Base-by-base conservation (phyloP, 2,329 filamentous ascomycete genomes). In the Trichophyton mentagrophytes region DNA sequence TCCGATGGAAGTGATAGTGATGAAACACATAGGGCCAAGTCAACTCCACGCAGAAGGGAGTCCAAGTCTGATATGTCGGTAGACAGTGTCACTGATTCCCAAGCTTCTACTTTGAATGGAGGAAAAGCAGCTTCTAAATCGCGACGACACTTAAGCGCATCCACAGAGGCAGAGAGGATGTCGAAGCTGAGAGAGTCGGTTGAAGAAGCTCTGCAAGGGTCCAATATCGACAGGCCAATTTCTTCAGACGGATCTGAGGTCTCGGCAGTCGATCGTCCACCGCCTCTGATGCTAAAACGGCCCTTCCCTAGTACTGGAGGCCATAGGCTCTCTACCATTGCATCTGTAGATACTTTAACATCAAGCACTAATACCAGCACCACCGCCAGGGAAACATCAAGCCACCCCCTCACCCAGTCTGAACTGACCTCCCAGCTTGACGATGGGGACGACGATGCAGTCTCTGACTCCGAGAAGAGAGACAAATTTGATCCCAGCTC, bases 321-420 rank as follows among this genome's bases (percentile, higher is more conserved):
- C 51, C 74, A 81, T 65, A 74, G 76, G 62, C 73, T 85, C 1
- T 83, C 82, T 6, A 84, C 82, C 0, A 84, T 84, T 62, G 79
- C 76, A 6, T 84, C 82, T 3, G 77, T 79, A 11, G 80, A 84
- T 49, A 81, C 80, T 1, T 72, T 81, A 61, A 74, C 71, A 25
- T 62, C 61, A 17, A 47, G 44, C 22, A 38, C n/a, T n/a, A 59
- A 40, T 30, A 38, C 57, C 1, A 30, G 47, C 8, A 42, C 22
- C 57, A 7, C 40, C 17, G n/a, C 17, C 11, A 60, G 59, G 15
- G 6, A 15, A 25, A 15, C 38, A 7, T 13, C 57, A 2, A 53
- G 38, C 9, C 11, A 56, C n/a, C 27, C 51, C 42, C 13, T 40
- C 22, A 59, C 27, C n/a, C 42, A 59, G 57, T 42, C 57, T 11